Evolutionary conservation across 441 rosid species (phyloP).

Genomic region (Isatis lusitanica): DNA sequence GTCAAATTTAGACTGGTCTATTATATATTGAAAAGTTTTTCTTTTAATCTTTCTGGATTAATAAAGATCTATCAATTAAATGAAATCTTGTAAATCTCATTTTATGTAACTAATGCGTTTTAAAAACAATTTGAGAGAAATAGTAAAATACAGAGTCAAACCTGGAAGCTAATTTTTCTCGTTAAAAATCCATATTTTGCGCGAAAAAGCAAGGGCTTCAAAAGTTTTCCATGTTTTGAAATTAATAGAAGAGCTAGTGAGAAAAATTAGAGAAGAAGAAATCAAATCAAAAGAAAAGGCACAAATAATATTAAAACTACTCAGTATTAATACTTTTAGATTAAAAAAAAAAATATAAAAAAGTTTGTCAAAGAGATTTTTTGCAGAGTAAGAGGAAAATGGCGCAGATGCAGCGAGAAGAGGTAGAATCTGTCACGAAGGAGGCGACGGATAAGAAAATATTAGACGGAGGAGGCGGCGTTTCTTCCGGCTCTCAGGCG

Average conservation of each 20-base stretch:
- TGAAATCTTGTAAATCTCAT: not conserved
- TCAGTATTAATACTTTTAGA: conserved; percentile 14
- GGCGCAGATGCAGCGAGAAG: conserved; percentile 62
- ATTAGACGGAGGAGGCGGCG: conserved; percentile 27
- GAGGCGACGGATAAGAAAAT: conserved; percentile 29
- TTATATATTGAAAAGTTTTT: not conserved
- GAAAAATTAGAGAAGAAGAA: conserved; percentile 22
- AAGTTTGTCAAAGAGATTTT: conserved; percentile 2
- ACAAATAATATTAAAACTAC: conserved; percentile 28
- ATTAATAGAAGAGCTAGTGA: conserved; percentile 42
- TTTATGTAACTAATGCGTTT: not conserved
- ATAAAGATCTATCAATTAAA: not conserved
- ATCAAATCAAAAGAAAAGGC: conserved; percentile 24
- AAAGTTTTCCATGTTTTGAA: conserved; percentile 51
- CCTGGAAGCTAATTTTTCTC: conserved; percentile 27
- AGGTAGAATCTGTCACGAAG: conserved; percentile 37
- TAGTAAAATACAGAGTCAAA: conserved; percentile 30
- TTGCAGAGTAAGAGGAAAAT: conserved; percentile 34
- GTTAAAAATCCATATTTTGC: conserved; percentile 39
- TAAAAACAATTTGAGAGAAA: not conserved
- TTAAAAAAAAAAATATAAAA: conserved; percentile 5
- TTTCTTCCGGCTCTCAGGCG: conserved; percentile 26
- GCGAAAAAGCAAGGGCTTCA: conserved; percentile 67
- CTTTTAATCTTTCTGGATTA: not conserved
- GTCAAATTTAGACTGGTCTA: not conserved